Conservation (phyloP, 1,139 yeast species). For the Scheffersomyces parashehatae region DNA sequence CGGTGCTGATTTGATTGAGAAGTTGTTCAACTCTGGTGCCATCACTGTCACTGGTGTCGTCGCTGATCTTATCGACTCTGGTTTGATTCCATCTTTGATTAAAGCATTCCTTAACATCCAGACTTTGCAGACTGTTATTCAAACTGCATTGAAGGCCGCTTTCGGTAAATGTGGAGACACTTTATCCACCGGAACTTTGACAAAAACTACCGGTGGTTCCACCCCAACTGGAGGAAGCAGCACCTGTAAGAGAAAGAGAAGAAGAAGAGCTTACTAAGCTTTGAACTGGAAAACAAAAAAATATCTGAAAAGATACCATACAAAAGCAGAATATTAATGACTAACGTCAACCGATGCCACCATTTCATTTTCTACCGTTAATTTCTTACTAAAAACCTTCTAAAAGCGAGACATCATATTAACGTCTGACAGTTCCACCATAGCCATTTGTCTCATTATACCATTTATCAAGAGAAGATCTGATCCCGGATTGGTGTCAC, state of each 20-base stretch:
- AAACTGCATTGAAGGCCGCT: slow-evolving; percentile 50
- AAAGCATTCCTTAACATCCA: slow-evolving; percentile 41
- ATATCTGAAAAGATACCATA: too few species aligned
- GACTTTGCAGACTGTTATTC: slow-evolving; percentile 42
- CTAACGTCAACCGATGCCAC: too few species aligned
- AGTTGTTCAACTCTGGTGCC: slow-evolving; percentile 33
- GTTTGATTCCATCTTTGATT: slow-evolving; percentile 40
- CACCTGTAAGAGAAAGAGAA: slow-evolving; percentile 25
- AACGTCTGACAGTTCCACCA: too few species aligned
- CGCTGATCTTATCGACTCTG: slow-evolving; percentile 35
- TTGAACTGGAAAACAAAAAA: too few species aligned
- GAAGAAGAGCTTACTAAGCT: slow-evolving; percentile 30
- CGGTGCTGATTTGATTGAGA: slow-evolving; percentile 41
- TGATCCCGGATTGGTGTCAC: too few species aligned
- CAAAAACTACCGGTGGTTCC: slow-evolving; percentile 17
- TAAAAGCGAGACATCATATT: too few species aligned
- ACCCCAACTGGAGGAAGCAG: slow-evolving; percentile 15
- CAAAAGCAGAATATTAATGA: too few species aligned
- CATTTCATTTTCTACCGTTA: neutral
- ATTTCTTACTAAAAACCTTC: neutral
- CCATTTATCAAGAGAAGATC: too few species aligned
- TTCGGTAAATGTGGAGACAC: slow-evolving; percentile 37
- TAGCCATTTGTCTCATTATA: too few species aligned
- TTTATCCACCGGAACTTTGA: slow-evolving; percentile 14
- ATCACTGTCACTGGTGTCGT: slow-evolving; percentile 30